Evolutionary conservation across 73 alveolate species (phyloP).

Genomic region (Paramecium tetraurelia): DNA sequence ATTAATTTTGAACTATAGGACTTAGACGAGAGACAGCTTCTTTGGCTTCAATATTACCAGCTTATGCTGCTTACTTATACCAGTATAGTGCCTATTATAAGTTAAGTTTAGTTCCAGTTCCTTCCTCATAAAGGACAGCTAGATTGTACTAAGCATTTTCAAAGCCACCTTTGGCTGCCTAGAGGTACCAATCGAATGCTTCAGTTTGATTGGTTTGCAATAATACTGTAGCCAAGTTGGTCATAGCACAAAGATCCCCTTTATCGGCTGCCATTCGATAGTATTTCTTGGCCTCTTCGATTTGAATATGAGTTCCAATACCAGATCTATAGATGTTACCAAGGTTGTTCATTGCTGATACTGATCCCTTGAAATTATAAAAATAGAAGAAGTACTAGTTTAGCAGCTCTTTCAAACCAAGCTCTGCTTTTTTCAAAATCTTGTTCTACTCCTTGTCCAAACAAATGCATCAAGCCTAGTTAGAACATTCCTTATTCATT

Average conservation of each 20-base stretch:
- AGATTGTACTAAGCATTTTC: conserved; percentile 20
- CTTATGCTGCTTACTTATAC: conserved; percentile 30
- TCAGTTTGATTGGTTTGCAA: neutral
- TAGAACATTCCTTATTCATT: conserved; percentile 45
- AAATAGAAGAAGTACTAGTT: neutral
- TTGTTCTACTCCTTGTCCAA: conserved; percentile 39
- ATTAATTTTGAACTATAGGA: neutral
- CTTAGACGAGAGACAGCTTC: conserved; percentile 11
- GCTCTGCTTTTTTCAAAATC: conserved; percentile 5
- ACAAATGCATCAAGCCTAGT: conserved; percentile 27
- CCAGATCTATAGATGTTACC: conserved; percentile 51
- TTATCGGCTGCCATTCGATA: conserved; percentile 41
- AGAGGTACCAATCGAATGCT: conserved; percentile 5
- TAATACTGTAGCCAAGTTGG: conserved; percentile 46
- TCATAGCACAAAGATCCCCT: conserved; percentile 44
- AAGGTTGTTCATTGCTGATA: conserved; percentile 40
- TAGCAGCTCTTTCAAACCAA: conserved; percentile 38
- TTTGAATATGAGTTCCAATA: neutral
- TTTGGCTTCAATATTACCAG: conserved; percentile 29
- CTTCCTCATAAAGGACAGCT: conserved; percentile 42
- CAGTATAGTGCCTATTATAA: neutral
- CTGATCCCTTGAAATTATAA: conserved; percentile 20
- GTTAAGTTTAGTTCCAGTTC: conserved; percentile 23
- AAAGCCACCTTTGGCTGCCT: conserved; percentile 46
- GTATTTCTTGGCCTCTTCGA: neutral